A percentile compares a stretch with the other conserved stretches of the same genome.
phyloP scores from a whole-genome alignment of 2,329 filamentous ascomycete genomes.

The Fusarium buxicola region DNA sequence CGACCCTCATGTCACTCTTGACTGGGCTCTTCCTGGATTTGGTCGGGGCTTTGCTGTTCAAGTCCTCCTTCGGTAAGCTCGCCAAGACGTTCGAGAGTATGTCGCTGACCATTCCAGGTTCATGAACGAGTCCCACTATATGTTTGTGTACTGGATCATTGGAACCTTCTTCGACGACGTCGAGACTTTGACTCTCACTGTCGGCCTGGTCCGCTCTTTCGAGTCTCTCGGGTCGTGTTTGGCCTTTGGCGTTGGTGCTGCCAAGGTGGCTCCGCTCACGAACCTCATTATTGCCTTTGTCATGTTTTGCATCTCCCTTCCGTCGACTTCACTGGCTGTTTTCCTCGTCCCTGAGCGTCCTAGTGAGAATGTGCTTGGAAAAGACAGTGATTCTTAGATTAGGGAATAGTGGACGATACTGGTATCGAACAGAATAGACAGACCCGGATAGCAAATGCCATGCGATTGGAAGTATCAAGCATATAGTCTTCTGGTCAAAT shows the following conservation, averaged over 20 bases:
- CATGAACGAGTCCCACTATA: constrained; percentile 64
- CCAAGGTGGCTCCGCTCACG: constrained; percentile 58
- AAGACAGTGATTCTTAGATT: constrained; percentile 14
- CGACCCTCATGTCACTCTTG: constrained; percentile 54
- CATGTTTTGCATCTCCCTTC: constrained; percentile 58
- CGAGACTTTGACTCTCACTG: constrained; percentile 61
- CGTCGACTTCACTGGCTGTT: constrained; percentile 51
- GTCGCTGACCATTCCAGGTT: constrained; percentile 47
- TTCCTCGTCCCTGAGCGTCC: constrained; percentile 52
- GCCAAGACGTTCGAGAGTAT: too few species aligned
- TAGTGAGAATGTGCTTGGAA: constrained; percentile 18
- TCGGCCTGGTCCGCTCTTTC: constrained; percentile 61
- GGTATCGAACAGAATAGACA: too few species aligned
- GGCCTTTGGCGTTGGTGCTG: constrained; percentile 60
- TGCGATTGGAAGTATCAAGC: too few species aligned
- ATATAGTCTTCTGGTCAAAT: too few species aligned
- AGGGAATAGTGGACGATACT: too few species aligned
- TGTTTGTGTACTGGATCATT: constrained; percentile 64
- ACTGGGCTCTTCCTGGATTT: constrained; percentile 59
- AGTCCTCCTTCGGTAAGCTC: constrained; percentile 57
- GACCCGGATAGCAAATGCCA: too few species aligned
- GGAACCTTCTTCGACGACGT: constrained; percentile 63
- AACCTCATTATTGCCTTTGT: constrained; percentile 61
- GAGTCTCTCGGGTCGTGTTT: constrained; percentile 61
- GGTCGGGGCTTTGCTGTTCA: constrained; percentile 61